Conservation (phyloP, 768 basidiomycete genomes). For the Pisolithus marmoratus region DNA sequence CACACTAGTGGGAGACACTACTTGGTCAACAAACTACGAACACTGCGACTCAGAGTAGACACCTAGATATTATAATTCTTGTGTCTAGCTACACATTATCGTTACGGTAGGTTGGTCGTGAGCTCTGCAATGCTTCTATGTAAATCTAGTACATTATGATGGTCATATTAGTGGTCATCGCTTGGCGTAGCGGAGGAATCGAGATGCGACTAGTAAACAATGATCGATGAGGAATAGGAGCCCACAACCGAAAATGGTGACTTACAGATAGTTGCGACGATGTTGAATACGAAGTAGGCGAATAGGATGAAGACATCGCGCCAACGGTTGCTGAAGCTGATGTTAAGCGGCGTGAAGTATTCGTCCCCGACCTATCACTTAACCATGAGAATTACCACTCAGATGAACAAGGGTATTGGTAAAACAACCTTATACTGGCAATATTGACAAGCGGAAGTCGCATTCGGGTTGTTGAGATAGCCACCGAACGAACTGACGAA, state of each 20-base stretch:
- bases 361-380: conserved; percentile 50
- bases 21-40: too few relatives aligned
- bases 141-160: neutral
- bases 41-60: too few relatives aligned
- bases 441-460: conserved; percentile 59
- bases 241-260: neutral
- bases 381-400: neutral
- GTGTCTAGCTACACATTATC: too few relatives aligned
- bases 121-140: too few relatives aligned
- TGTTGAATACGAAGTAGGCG: conserved; percentile 68
- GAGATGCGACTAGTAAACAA: conserved; percentile 48
- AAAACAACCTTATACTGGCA: conserved; percentile 51
- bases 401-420: too few relatives aligned
- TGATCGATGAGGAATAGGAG: neutral
- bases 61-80: too few relatives aligned
- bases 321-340: conserved; percentile 57
- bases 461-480: conserved; percentile 65
- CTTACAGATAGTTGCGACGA: conserved; percentile 50
- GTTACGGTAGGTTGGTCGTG: too few relatives aligned
- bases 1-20: too few relatives aligned
- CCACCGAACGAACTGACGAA: conserved; percentile 64
- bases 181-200: conserved; percentile 66
- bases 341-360: conserved; percentile 65
- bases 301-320: conserved; percentile 64
- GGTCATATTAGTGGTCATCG: conserved; percentile 26